Percentiles rank a stretch among this genome's conserved stretches.
Evolutionary conservation across 208 protist genomes (phyloP).

Genomic region (Wallacemonas rigidus): DNA sequence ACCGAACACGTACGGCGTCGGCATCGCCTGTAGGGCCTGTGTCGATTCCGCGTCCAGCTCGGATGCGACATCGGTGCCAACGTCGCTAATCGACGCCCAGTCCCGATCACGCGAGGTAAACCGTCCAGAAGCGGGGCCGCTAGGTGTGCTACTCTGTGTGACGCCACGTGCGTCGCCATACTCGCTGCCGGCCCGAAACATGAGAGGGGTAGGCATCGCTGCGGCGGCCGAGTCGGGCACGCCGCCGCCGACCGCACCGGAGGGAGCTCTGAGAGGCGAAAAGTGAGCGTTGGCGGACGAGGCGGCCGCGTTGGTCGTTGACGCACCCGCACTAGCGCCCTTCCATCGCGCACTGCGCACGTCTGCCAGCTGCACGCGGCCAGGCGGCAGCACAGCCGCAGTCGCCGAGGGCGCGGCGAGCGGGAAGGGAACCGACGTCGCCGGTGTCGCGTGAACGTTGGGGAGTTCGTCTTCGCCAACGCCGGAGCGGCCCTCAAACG

Average conservation of each 20-base stretch:
- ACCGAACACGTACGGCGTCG: slow-evolving; percentile 48
- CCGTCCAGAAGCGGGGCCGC: too few species aligned
- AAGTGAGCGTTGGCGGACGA: background rate
- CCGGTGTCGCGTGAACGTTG: background rate
- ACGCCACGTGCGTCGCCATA: too few species aligned
- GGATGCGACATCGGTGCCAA: background rate
- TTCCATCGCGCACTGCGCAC: background rate
- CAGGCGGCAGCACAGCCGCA: background rate
- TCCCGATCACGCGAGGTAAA: too few species aligned
- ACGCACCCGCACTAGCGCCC: background rate
- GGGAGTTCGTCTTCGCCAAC: slow-evolving; percentile 4
- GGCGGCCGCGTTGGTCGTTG: background rate
- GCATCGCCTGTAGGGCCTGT: slow-evolving; percentile 18
- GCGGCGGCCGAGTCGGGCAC: background rate
- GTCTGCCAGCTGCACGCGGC: background rate
- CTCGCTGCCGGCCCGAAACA: too few species aligned
- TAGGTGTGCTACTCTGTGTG: too few species aligned
- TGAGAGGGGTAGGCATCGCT: too few species aligned
- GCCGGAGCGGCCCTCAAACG: background rate
- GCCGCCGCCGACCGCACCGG: too few species aligned
- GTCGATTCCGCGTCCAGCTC: slow-evolving; percentile 1
- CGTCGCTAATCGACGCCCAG: background rate
- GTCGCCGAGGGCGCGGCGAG: background rate
- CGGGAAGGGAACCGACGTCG: background rate
- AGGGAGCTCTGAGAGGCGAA: background rate